Conservation (phyloP, 179 eudicot genomes). For the Carnegiea gigantea region DNA sequence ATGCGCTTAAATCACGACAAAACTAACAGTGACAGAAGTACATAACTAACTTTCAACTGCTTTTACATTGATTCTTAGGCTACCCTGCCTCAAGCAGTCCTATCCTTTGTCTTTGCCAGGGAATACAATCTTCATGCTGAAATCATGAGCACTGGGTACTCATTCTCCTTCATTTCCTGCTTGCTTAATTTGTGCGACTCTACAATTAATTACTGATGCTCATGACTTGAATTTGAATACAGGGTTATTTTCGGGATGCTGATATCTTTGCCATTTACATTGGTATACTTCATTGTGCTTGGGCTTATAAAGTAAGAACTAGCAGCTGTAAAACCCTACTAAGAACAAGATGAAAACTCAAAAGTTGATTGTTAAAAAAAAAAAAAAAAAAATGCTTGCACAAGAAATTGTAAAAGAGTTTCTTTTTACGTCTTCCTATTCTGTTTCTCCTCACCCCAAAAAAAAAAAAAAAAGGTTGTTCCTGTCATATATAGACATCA, state of each 20-base stretch:
- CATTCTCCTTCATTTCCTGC: slow-evolving; percentile 5
- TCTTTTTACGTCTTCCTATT: background rate
- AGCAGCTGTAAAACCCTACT: background rate
- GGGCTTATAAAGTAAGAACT: slow-evolving; percentile 34
- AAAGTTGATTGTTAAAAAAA: background rate
- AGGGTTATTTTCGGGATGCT: slow-evolving; percentile 61
- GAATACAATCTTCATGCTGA: slow-evolving; percentile 74
- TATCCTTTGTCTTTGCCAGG: slow-evolving; percentile 52
- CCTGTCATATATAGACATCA: background rate
- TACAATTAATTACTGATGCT: too few relatives aligned
- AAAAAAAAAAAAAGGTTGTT: too few relatives aligned
- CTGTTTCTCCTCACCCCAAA: too few relatives aligned
- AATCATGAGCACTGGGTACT: slow-evolving; percentile 83
- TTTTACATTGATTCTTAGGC: slow-evolving; percentile 42
- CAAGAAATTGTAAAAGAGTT: too few relatives aligned
- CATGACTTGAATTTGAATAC: slow-evolving; percentile 14
- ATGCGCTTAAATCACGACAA: background rate
- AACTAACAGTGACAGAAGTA: background rate
- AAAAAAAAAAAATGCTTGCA: too few relatives aligned
- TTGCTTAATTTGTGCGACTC: background rate
- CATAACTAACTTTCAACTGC: background rate
- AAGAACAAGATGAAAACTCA: background rate
- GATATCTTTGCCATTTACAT: slow-evolving; percentile 68
- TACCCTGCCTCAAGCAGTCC: slow-evolving; percentile 79
- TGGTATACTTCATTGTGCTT: slow-evolving; percentile 71